Percentiles rank a stretch among this genome's conserved stretches.
Conservation (phyloP, 305 asterid species). For the Solanum hybrid region DNA sequence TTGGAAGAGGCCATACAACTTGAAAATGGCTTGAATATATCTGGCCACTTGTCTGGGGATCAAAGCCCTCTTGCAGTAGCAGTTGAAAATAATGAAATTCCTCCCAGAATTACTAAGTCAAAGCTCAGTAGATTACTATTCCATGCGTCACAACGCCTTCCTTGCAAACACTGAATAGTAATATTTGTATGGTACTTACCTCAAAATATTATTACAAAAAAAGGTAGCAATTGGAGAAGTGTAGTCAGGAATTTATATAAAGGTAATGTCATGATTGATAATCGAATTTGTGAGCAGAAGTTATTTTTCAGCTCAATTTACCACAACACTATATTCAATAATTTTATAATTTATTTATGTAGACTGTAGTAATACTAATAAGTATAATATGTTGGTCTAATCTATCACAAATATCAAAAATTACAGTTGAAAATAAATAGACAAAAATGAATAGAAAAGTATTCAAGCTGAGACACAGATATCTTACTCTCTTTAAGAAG, state of each 20-base stretch:
- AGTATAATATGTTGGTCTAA: neutral
- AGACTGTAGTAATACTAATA: no score
- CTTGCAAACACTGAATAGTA: conserved; percentile 8
- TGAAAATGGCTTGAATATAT: conserved; percentile 16
- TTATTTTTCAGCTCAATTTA: neutral
- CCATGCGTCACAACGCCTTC: conserved; percentile 1
- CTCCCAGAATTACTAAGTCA: neutral
- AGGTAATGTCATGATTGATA: neutral
- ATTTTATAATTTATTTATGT: neutral
- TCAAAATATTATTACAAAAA: neutral
- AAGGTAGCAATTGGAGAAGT: neutral
- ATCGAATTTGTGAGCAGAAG: neutral
- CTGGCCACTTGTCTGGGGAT: conserved; percentile 11
- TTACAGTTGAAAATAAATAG: no score
- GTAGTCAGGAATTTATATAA: neutral
- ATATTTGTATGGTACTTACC: neutral
- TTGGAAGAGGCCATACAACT: conserved; percentile 17
- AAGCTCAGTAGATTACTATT: conserved; percentile 13
- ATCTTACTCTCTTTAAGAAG: no score
- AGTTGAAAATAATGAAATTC: neutral
- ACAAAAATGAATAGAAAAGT: no score
- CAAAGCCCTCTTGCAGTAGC: neutral
- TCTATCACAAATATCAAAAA: no score
- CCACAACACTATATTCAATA: neutral
- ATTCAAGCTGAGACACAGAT: no score